Percentiles rank a stretch among this genome's conserved stretches.
Evolutionary conservation across 225 moss, liverwort and hornwort species (phyloP).

Genomic region (Marchantia polymorpha): DNA sequence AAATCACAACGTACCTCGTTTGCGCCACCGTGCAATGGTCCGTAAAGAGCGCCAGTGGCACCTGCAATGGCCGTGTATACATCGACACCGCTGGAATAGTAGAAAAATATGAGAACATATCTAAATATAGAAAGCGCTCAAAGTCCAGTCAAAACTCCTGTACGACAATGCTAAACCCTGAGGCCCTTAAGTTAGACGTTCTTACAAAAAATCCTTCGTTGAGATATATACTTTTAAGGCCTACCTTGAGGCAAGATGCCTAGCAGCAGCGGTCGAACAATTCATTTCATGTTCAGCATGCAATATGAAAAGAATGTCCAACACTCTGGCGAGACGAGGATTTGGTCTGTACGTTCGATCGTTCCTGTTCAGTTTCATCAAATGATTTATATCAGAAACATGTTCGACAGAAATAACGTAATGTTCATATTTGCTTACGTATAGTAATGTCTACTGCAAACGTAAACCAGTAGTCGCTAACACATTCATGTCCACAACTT

Average conservation of each 20-base stretch:
- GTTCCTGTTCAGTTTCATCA: conserved; percentile 46
- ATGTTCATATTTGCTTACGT: too few relatives aligned
- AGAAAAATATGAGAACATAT: neutral
- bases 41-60: conserved; percentile 94
- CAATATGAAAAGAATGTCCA: conserved; percentile 91
- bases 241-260: conserved; percentile 92
- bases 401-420: too few relatives aligned
- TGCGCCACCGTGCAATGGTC: conserved; percentile 94
- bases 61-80: conserved; percentile 89
- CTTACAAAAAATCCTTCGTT: neutral
- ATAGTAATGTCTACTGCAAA: too few relatives aligned
- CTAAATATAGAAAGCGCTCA: neutral
- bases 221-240: neutral
- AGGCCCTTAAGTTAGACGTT: neutral
- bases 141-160: too few relatives aligned
- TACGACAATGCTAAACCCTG: too few relatives aligned
- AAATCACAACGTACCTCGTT: conserved; percentile 59
- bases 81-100: conserved; percentile 75
- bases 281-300: conserved; percentile 99
- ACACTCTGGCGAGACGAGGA: conserved; percentile 73
- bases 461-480: too few relatives aligned
- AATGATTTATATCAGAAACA: neutral
- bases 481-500: too few relatives aligned
- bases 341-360: conserved; percentile 86
- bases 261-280: conserved; percentile 96